These are phyloP conservation scores for Phytopythium helicoides DNA, from an alignment of 352 stramenopile species.

Conservation along the genomic window DNA sequence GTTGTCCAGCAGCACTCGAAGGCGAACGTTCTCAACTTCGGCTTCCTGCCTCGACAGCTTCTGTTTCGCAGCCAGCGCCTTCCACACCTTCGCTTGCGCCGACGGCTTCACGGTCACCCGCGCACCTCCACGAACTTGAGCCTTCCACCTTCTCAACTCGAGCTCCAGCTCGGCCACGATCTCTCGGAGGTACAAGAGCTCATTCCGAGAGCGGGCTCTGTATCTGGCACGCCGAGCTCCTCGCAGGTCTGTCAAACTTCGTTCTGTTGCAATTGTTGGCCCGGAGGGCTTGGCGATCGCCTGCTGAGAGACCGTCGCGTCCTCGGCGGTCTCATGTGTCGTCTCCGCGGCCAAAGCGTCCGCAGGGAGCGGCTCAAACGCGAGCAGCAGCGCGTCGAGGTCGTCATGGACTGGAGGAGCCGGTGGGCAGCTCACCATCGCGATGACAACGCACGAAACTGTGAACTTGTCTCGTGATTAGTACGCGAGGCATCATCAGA, in stretches of 20 bases:
- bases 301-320: too few relatives aligned
- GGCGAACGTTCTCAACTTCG: conserved; percentile 4
- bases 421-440: background rate
- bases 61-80: background rate
- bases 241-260: too few relatives aligned
- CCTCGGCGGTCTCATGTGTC: too few relatives aligned
- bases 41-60: background rate
- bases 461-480: too few relatives aligned
- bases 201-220: conserved; percentile 2
- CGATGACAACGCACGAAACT: background rate
- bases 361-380: conserved; percentile 1
- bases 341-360: background rate
- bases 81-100: background rate
- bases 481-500: too few relatives aligned
- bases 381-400: background rate
- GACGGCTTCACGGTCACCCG: background rate
- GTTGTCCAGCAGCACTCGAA: conserved; percentile 1
- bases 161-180: conserved; percentile 2
- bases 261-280: too few relatives aligned
- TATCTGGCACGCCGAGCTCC: background rate
- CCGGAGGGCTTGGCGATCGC: too few relatives aligned
- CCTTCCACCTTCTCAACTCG: conserved; percentile 5
- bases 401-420: conserved; percentile 1
- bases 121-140: background rate
- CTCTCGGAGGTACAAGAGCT: conserved; percentile 7